Evolutionary conservation across 2,329 filamentous ascomycete genomes (phyloP), one percentile per base, ranked within the genome.

Genomic region (Colletotrichum gigasporum): DNA sequence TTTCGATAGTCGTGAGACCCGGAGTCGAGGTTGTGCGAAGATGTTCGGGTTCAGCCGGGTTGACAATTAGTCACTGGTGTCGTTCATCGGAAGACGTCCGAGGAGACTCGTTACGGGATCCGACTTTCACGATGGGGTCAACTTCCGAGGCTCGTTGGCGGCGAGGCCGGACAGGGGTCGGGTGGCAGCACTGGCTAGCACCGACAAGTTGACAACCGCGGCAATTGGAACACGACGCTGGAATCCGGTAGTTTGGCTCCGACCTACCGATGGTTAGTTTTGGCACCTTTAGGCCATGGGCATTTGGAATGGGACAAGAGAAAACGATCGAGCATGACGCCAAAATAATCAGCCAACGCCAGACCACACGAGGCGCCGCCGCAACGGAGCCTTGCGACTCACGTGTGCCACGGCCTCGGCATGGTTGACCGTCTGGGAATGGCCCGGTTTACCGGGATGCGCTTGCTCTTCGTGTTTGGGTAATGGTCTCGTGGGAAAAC

Each of bases 221-320:
- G 53, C 53, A 52, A 14, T 14, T 18, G 12, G 37, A 30, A 14
- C 26, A n/a, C 30, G 14, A 48, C 47, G 41, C 61, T 60, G 54
- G 55, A 60, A 61, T 54, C 61, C 48, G 48, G 56, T 64, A 24
- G 55, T 54, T 3, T 24, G 61, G 61, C 41, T 54, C 24, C 30
- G 28, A 34, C 26, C 39, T 47, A 37, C 22, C 30, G 9, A 28
- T 30, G 16, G 28, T 41, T 30, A 26, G 61, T 48, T 48, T 48
- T 35, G 12, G 16, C 39, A 30, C 11, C 22, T 16, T 20, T 18
- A 35, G n/a, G 30, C 16, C 45, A 64, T 53, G 56, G 55, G 24
- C 34, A 61, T 61, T 35, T 50, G 41, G 48, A 44, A 50, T 48
- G 26, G 41, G 41, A 35, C 26, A 61, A 61, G 48, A 61, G 34